These are phyloP conservation scores for Botrytis sinoallii DNA, from an alignment of 2,329 filamentous ascomycete genomes.

Conservation along the genomic window DNA sequence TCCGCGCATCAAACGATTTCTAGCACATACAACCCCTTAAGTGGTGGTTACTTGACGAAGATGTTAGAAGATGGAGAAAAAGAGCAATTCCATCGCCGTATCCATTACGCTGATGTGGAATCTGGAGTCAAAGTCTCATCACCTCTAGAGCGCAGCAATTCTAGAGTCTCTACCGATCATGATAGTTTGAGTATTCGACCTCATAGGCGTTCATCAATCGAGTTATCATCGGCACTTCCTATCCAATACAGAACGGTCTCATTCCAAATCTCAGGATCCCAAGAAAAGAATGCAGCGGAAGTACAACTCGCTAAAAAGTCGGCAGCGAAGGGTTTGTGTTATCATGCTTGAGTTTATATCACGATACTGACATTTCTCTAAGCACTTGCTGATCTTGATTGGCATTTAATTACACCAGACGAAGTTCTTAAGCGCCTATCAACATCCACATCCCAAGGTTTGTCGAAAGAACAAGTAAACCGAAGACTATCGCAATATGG, in stretches of 20 bases:
- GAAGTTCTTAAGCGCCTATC: constrained; percentile 57
- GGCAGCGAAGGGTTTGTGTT: constrained; percentile 43
- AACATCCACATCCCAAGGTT: constrained; percentile 53
- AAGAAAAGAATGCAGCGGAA: constrained; percentile 44
- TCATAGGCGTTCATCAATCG: constrained; percentile 31
- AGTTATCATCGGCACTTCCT: constrained; percentile 43
- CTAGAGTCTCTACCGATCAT: background rate
- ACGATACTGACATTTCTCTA: background rate
- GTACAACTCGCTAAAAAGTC: constrained; percentile 42
- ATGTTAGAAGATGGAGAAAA: background rate
- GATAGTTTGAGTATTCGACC: background rate
- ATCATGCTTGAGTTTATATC: background rate
- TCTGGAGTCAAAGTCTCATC: background rate
- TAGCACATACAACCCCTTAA: background rate
- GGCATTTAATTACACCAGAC: constrained; percentile 58
- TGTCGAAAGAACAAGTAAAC: constrained; percentile 55
- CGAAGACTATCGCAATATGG: constrained; percentile 59
- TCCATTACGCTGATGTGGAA: background rate
- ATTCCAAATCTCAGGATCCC: constrained; percentile 54
- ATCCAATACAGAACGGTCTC: constrained; percentile 53
- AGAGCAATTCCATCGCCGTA: background rate
- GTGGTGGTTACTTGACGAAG: background rate
- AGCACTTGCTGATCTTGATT: constrained; percentile 57
- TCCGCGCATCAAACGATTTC: background rate
- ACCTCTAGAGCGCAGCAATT: background rate